These are phyloP conservation scores for Chloranthus sessilifolius DNA, from an alignment of 164 flowering plant genomes.

Conservation along the genomic window DNA sequence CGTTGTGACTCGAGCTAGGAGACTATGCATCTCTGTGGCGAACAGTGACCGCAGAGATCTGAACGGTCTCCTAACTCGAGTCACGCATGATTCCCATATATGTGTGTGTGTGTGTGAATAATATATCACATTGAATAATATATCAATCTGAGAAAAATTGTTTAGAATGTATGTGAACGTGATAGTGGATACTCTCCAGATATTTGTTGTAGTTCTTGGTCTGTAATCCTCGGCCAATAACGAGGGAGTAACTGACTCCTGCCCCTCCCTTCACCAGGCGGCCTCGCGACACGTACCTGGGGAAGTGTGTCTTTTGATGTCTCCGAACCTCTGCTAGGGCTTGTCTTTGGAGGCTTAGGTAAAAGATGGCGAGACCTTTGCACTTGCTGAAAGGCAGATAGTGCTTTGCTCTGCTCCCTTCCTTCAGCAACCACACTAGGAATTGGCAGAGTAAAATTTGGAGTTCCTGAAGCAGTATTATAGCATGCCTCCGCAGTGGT, in stretches of 20 bases:
- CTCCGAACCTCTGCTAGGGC: constrained; percentile 35
- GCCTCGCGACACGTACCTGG: constrained; percentile 74
- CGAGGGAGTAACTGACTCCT: constrained; percentile 91
- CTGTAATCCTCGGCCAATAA: constrained; percentile 97
- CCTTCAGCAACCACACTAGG: constrained; percentile 33
- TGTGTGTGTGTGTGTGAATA: no score
- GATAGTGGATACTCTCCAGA: constrained; percentile 94
- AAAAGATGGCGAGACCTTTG: constrained; percentile 58
- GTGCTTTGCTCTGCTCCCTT: constrained; percentile 31
- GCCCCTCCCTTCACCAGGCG: constrained; percentile 91
- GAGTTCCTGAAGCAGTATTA: constrained; percentile 22
- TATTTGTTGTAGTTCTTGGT: constrained; percentile 80
- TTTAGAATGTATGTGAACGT: no score
- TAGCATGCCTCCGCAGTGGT: constrained; percentile 2
- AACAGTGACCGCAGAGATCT: no score
- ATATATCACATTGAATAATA: no score
- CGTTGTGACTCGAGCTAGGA: no score
- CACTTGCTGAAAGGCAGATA: constrained; percentile 45
- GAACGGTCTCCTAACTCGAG: no score
- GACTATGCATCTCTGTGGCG: no score
- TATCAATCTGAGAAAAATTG: no score
- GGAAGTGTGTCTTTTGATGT: constrained; percentile 34
- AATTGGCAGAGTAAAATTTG: constrained; percentile 18
- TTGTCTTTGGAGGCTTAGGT: constrained; percentile 53
- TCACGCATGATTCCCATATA: no score